Evolutionary conservation across 805 yeast genomes (phyloP), one percentile per base, ranked within the genome.

Genomic region (Kregervanrija fluxuum): DNA sequence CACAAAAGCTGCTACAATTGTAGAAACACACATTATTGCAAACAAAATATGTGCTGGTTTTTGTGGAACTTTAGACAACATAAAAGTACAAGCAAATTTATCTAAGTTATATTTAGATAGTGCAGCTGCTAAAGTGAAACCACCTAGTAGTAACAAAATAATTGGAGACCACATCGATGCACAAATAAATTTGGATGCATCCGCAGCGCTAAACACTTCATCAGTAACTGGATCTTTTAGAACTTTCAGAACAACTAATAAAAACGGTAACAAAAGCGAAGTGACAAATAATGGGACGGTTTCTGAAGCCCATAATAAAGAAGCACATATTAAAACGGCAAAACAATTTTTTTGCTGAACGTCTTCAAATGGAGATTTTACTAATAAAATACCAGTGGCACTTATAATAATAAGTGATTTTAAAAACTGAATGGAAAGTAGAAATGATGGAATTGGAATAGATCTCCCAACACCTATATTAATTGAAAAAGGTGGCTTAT

Each of bases 121-220:
- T 0, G 96, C 96, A 12, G 95, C 96, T 11, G 99, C 98, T 45
- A 91, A 68, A 0, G 97, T 83, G 65, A 91, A 91, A 1, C 99
- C 99, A 51, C 98, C 98, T 10, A 91, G 67, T 42, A 91, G 69
- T 35, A 91, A 69, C 85, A 90, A 80, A 50, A 93, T 87, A 12
- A 89, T 95, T 2, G 96, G 87, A 8, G 90, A 81, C 97, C 97
- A 91, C 98, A 91, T 91, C 14, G 89, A 70, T 1, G 87, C 71
- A 50, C 93, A 77, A 43, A 91, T 86, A 58, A 74, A 86, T 54
- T 80, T 78, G 0, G 95, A 75, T 1, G 97, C 90, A 8, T 76
- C 85, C 0, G 77, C 67, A 2, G 91, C 82, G 1, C 58, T 49
- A 73, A 90, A 69, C 0, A 79, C 71, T 16, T 67, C 64, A 11